Conservation (phyloP, 2,329 filamentous ascomycete species). For the Samsoniella hepiali region DNA sequence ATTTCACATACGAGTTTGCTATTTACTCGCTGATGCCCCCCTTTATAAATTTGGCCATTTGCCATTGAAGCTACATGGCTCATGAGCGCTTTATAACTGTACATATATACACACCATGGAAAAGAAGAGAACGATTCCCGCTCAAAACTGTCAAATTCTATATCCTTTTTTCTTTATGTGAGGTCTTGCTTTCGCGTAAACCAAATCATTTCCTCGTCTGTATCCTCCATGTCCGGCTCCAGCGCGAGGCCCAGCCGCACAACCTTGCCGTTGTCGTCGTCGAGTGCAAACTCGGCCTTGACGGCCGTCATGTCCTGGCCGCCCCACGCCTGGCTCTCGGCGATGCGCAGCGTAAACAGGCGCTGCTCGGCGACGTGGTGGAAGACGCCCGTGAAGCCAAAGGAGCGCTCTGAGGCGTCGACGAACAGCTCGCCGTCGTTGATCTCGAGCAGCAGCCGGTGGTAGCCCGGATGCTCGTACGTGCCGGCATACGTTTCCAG, state of each 20-base stretch:
- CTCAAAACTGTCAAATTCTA: not conserved
- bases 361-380: conserved; percentile 23
- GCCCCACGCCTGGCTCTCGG: conserved; percentile 22
- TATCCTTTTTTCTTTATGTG: not conserved
- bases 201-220: conserved; percentile 23
- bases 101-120: not conserved
- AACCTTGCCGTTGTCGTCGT: conserved; percentile 20
- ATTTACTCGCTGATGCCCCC: conserved; percentile 10
- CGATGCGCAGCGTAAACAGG: conserved; percentile 20
- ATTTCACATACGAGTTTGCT: not conserved
- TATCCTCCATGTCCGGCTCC: conserved; percentile 19
- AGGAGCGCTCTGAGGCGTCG: conserved; percentile 28
- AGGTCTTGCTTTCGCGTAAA: conserved; percentile 18
- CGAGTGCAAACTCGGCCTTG: conserved; percentile 23
- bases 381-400: conserved; percentile 27
- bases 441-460: conserved; percentile 23
- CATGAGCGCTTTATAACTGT: not conserved
- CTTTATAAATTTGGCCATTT: not conserved
- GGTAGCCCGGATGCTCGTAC: conserved; percentile 26
- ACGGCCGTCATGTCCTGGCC: conserved; percentile 14
- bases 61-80: not conserved
- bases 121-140: not conserved
- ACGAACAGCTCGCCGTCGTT: conserved; percentile 24
- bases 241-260: conserved; percentile 23
- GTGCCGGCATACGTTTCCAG: conserved; percentile 9